Conservation (phyloP, 495 filamentous ascomycete genomes). For the Daldinia caldariorum region DNA sequence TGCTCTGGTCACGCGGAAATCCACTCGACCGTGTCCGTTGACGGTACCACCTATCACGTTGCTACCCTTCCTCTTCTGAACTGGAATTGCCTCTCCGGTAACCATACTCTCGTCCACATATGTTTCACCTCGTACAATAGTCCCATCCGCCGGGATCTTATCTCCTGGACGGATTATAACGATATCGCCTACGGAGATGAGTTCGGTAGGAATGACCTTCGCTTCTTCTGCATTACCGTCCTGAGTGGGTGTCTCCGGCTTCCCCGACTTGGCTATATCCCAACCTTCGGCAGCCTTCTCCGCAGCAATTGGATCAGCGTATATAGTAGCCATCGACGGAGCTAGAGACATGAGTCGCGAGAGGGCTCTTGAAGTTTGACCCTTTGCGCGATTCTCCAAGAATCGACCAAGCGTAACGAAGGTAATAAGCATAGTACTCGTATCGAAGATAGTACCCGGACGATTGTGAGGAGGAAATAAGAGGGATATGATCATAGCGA, state of each 20-base stretch:
- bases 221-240: conserved; percentile 75
- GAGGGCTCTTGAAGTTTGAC: conserved; percentile 93
- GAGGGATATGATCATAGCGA: conserved; percentile 86
- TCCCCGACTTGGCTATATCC: conserved; percentile 55
- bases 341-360: conserved; percentile 95
- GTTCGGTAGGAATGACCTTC: conserved; percentile 87
- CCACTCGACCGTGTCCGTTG: conserved; percentile 88
- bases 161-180: conserved; percentile 94
- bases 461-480: conserved; percentile 72
- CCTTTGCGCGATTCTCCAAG: conserved; percentile 94
- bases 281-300: conserved; percentile 88
- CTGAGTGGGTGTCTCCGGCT: conserved; percentile 56
- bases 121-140: conserved; percentile 85
- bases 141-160: conserved; percentile 94
- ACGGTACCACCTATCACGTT: conserved; percentile 94
- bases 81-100: conserved; percentile 93
- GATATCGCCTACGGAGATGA: conserved; percentile 93
- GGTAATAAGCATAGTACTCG: conserved; percentile 97
- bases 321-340: conserved; percentile 97
- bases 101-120: conserved; percentile 99
- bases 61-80: conserved; percentile 84
- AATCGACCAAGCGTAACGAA: conserved; percentile 93
- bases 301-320: conserved; percentile 93
- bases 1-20: conserved; percentile 92
- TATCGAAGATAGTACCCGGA: conserved; percentile 93